phyloP scores from a whole-genome alignment of 176 grass and related monocot genomes.

The Oryza officinalis region DNA sequence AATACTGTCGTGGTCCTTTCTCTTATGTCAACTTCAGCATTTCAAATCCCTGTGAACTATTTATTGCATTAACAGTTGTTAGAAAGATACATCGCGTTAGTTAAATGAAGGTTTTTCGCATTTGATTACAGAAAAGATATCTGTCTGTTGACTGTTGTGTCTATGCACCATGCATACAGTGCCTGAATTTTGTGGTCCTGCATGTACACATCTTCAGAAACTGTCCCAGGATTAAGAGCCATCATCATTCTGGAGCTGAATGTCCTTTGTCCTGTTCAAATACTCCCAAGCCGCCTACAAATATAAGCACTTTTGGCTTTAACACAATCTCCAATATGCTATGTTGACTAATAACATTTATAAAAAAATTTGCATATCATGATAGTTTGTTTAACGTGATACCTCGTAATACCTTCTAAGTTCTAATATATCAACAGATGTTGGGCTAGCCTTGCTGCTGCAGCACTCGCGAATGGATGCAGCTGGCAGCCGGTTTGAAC shows the following conservation, averaged over 20 bases:
- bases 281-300: too few relatives aligned
- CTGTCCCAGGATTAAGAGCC: neutral
- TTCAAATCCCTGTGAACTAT: neutral
- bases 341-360: too few relatives aligned
- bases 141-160: neutral
- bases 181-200: neutral
- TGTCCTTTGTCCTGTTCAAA: too few relatives aligned
- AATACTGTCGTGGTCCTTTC: neutral
- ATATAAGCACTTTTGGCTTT: too few relatives aligned
- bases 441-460: too few relatives aligned
- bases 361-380: too few relatives aligned
- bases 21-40: conserved; percentile 29
- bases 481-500: too few relatives aligned
- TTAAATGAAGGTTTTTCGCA: neutral
- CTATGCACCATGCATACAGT: neutral
- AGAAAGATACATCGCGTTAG: neutral
- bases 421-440: too few relatives aligned
- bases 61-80: neutral
- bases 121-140: neutral
- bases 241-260: neutral
- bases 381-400: too few relatives aligned
- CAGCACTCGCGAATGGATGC: too few relatives aligned
- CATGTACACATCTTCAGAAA: neutral
- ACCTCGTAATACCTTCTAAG: too few relatives aligned
- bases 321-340: too few relatives aligned